Evolutionary conservation across 2,329 filamentous ascomycete genomes (phyloP).

Genomic region (Alternaria brassicicola): DNA sequence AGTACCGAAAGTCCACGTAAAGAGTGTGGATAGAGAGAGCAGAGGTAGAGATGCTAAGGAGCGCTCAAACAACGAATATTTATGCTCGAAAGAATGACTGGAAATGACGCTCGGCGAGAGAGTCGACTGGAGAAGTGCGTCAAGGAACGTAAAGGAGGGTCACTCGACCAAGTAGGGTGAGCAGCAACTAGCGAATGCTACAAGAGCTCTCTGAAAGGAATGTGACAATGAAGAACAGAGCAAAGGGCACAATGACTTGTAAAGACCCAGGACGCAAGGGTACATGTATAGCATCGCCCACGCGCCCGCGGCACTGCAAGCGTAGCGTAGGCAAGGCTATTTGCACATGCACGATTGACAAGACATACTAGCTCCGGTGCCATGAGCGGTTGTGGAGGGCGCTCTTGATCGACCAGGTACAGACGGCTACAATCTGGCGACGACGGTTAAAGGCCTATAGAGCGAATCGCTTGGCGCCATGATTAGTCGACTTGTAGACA

Average conservation of each 20-base stretch:
- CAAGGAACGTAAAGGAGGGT: constrained; percentile 10
- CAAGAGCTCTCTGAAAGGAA: constrained; percentile 27
- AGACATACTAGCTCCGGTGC: constrained; percentile 20
- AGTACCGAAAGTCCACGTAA: constrained; percentile 4
- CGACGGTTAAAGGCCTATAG: constrained; percentile 30
- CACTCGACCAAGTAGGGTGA: constrained; percentile 14
- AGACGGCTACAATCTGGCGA: constrained; percentile 29
- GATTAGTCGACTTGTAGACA: constrained; percentile 10
- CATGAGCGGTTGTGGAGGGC: constrained; percentile 25
- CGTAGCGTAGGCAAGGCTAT: constrained; percentile 6
- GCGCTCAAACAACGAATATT: background rate
- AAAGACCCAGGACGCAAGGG: constrained; percentile 8
- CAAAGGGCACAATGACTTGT: constrained; percentile 14
- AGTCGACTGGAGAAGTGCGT: background rate
- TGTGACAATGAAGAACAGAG: constrained; percentile 31
- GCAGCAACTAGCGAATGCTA: constrained; percentile 31
- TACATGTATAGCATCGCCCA: constrained; percentile 25
- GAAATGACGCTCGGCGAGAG: background rate
- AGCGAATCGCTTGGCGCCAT: background rate
- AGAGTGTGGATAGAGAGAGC: background rate
- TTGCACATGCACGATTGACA: constrained; percentile 28
- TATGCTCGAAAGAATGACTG: constrained; percentile 4
- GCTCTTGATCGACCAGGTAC: constrained; percentile 21
- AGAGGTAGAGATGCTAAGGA: background rate
- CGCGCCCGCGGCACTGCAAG: constrained; percentile 10